Evolutionary conservation across 192 early-diverging fungal genomes (phyloP), one percentile per base, ranked within the genome.

Genomic region (Chytriomyces sp.): DNA sequence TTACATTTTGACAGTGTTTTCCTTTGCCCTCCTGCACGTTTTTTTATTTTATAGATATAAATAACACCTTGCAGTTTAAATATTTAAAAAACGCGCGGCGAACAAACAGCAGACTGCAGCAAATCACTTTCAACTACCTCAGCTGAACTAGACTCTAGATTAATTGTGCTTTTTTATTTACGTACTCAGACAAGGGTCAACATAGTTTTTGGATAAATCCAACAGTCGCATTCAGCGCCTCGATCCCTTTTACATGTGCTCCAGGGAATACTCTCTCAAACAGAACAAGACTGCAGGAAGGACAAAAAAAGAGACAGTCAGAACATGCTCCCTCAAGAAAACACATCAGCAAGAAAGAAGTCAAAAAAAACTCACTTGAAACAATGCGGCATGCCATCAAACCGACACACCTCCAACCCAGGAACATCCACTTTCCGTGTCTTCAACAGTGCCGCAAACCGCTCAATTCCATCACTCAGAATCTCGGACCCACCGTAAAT

Each of bases 401-500:
- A 67, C 7, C 65, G 13, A 1, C n/a, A 18, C 28, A 67, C 65
- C 43, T 67, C 11, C 23, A 46, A 61, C 28, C 20, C 45, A 18
- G 57, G 24, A 3, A 45, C 44, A 57, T 13, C 13, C 43, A 18
- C 13, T 43, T 16, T 18, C 72, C 20, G 18, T 1, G 11, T 23
- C 47, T 46, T 64, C 74, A 75, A 57, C 53, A 57, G 5, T 60
- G 26, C 53, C 48, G 64, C 50, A 49, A 65, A 75, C n/a, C 64
- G 44, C 44, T 72, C 75, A 78, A 81, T 81, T 7, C 50, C 67
- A 11, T 77, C 47, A 6, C 23, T 69, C 28, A 81, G 72, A 23
- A 75, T 49, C 64, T 81, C 80, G 44, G n/a, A 61, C 6, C 48
- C 43, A 3, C 80, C 80, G 57, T 80, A 77, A 7, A 78, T 59